A percentile compares a stretch with the other conserved stretches of the same genome.
phyloP scores from a whole-genome alignment of 768 basidiomycete genomes.

The Tulasnella calospora region DNA sequence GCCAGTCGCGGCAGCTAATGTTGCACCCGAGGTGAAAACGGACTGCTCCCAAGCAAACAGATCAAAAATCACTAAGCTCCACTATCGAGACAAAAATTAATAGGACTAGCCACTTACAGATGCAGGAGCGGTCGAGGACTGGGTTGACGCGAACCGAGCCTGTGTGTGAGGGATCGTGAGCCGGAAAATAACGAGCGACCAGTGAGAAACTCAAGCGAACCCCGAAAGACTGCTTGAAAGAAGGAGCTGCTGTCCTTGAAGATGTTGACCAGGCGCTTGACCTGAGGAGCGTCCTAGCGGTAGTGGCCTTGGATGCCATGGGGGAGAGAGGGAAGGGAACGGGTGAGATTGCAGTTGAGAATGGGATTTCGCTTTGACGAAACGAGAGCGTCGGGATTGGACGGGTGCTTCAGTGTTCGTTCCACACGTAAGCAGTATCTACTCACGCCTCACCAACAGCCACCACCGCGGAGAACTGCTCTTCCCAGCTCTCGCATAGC shows the following conservation, averaged over 20 bases:
- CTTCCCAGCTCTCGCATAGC: neutral
- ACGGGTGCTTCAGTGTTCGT: conserved; percentile 2
- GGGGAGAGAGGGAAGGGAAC: conserved; percentile 4
- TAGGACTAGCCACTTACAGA: neutral
- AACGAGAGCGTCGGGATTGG: conserved; percentile 7
- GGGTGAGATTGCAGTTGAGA: conserved; percentile 8
- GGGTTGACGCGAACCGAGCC: conserved; percentile 6
- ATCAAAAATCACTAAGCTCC: neutral
- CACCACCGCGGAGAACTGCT: neutral
- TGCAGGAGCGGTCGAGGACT: neutral
- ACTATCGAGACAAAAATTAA: neutral
- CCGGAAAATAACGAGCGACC: conserved; percentile 11
- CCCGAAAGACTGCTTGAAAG: conserved; percentile 1
- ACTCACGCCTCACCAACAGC: neutral
- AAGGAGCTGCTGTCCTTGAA: neutral
- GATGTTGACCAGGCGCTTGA: neutral
- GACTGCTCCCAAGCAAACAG: conserved; percentile 34
- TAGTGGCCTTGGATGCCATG: conserved; percentile 4
- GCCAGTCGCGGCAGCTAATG: conserved; percentile 68
- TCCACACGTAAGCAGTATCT: neutral
- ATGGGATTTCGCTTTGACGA: conserved; percentile 8
- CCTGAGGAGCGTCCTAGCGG: neutral
- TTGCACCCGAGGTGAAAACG: conserved; percentile 61
- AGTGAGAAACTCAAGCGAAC: neutral
- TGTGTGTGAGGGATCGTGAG: conserved; percentile 4